Evolutionary conservation across 345 rosid species (phyloP).

Genomic region (Raphanus sativus): DNA sequence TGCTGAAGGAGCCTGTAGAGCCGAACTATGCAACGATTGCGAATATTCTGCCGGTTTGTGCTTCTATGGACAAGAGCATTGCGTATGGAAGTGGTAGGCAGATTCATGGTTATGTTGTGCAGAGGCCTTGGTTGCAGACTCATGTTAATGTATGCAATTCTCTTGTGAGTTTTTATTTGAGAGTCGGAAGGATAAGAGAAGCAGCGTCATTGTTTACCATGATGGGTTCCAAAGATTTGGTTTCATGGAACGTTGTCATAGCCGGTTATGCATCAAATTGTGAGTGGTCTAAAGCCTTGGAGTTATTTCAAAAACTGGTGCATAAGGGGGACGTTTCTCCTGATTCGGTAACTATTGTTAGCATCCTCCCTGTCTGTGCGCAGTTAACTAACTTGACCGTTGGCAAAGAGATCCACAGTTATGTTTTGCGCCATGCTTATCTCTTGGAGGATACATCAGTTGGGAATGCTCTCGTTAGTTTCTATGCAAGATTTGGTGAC

Average conservation of each 20-base stretch:
- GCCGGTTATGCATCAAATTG: slow-evolving; percentile 68
- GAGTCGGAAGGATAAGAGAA: slow-evolving; percentile 51
- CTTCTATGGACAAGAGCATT: slow-evolving; percentile 44
- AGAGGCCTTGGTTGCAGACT: slow-evolving; percentile 47
- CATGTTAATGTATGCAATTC: slow-evolving; percentile 70
- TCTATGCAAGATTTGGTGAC: slow-evolving; percentile 63
- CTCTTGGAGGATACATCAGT: slow-evolving; percentile 41
- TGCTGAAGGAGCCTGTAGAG: slow-evolving; percentile 50
- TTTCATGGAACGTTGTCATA: slow-evolving; percentile 83
- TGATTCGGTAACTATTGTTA: slow-evolving; percentile 64
- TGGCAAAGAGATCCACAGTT: slow-evolving; percentile 49
- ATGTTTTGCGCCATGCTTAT: slow-evolving; percentile 31
- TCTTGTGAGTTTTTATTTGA: slow-evolving; percentile 67
- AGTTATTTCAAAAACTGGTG: slow-evolving; percentile 52
- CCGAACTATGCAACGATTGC: slow-evolving; percentile 65
- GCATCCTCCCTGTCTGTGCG: slow-evolving; percentile 74
- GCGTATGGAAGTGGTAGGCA: slow-evolving; percentile 55
- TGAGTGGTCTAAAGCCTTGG: slow-evolving; percentile 61
- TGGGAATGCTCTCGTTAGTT: slow-evolving; percentile 50
- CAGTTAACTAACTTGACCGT: slow-evolving; percentile 40
- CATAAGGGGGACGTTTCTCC: slow-evolving; percentile 41
- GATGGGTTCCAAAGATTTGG: slow-evolving; percentile 69
- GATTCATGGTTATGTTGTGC: slow-evolving; percentile 63
- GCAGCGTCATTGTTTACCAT: slow-evolving; percentile 62
- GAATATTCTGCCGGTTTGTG: slow-evolving; percentile 62